Conservation (phyloP, 2,329 filamentous ascomycete genomes). For the Talaromyces verruculosus region DNA sequence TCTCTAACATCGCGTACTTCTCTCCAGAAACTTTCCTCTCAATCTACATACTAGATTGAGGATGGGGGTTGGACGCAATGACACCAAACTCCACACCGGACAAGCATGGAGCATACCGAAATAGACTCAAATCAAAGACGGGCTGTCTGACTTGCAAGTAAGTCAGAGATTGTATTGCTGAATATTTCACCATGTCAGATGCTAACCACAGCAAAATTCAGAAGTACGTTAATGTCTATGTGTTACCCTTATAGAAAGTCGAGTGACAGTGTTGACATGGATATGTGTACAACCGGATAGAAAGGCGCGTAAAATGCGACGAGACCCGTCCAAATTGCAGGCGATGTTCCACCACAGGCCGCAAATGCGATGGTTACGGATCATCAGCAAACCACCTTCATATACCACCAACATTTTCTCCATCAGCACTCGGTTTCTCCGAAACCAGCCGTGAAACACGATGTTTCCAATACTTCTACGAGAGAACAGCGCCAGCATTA, state of each 20-base stretch:
- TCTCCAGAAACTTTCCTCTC: too few relatives aligned
- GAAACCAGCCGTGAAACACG: conserved; percentile 27
- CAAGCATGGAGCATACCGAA: not conserved
- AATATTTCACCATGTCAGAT: too few relatives aligned
- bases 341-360: conserved; percentile 34
- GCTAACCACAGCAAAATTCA: too few relatives aligned
- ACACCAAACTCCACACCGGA: not conserved
- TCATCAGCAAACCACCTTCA: not conserved
- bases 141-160: conserved; percentile 21
- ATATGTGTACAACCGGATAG: conserved; percentile 11
- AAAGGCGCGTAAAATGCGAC: conserved; percentile 35
- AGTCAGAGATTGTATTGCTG: not conserved
- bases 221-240: too few relatives aligned
- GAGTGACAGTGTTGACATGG: too few relatives aligned
- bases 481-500: conserved; percentile 30
- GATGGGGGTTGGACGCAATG: not conserved
- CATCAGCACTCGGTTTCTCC: not conserved
- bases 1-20: too few relatives aligned
- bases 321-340: conserved; percentile 32
- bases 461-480: conserved; percentile 35
- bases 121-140: conserved; percentile 14
- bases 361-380: conserved; percentile 36
- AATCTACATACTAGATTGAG: not conserved
- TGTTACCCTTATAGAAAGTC: too few relatives aligned
- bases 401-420: not conserved